Conservation (phyloP, 352 stramenopile species). For the Phytophthora colocasiae region DNA sequence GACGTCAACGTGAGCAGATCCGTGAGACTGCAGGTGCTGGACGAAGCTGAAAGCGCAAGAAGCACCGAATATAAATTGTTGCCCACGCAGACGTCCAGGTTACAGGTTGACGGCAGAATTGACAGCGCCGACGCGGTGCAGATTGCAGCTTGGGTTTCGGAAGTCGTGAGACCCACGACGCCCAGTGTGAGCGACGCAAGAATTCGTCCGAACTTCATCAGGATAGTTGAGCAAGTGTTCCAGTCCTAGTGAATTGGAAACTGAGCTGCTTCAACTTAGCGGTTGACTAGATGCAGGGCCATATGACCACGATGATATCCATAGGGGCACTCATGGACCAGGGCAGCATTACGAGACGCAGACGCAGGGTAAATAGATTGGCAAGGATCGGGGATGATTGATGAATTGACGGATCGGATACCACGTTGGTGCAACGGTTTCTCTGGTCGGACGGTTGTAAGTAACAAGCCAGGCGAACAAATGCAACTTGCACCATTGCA, state of each 20-base stretch:
- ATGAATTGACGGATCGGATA: conserved; percentile 15
- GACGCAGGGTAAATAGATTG: conserved; percentile 32
- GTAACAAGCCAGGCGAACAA: conserved; percentile 14
- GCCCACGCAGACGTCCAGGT: conserved; percentile 49
- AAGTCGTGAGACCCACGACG: conserved; percentile 15
- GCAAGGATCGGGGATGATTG: conserved; percentile 27
- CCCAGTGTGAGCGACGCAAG: conserved; percentile 15
- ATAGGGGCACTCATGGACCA: background rate
- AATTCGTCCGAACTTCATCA: conserved; percentile 36
- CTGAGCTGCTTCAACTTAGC: conserved; percentile 4
- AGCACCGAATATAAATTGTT: conserved; percentile 50
- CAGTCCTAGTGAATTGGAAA: conserved; percentile 25
- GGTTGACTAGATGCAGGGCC: background rate
- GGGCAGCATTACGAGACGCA: conserved; percentile 13
- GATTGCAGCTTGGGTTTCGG: conserved; percentile 15
- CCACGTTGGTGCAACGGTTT: conserved; percentile 11
- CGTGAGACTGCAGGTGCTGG: conserved; percentile 40
- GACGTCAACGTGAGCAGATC: conserved; percentile 37
- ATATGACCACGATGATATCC: conserved; percentile 16
- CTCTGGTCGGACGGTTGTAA: conserved; percentile 15
- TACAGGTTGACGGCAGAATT: conserved; percentile 42
- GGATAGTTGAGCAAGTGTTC: conserved; percentile 10
- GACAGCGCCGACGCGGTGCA: conserved; percentile 38
- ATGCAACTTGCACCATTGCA: background rate
- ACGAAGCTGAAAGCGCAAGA: conserved; percentile 27